Evolutionary conservation across 345 rosid species (phyloP), one percentile per base, ranked within the genome.

Genomic region (Mercurialis annua): DNA sequence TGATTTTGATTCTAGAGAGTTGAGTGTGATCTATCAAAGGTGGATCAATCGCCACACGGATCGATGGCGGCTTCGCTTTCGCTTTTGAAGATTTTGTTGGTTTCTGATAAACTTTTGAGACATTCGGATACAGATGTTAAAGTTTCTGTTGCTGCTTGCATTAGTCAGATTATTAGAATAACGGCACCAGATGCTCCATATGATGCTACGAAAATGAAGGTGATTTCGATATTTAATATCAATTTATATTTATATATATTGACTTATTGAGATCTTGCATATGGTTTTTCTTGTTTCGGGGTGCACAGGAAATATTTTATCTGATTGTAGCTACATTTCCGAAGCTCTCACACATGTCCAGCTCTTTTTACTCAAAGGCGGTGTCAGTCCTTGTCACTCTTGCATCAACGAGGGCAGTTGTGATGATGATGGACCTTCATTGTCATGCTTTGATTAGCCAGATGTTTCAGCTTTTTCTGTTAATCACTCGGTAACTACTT

Each of bases 161-260:
- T 90, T 29, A 87, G 73, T 26, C 88, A 90, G 69, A 81, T 86
- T 18, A 74, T 83, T 47, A 83, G 96, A 81, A 88, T 90, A 71
- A 84, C 92, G 26, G 96, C 96, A 3, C 98, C 94, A 0, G 84
- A 78, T 43, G 83, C 84, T 48, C 95, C 96, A 2, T 90, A 81
- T 47, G 43, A 75, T 47, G 95, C 90, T 75, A 77, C 84, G 18
- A 60, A 66, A 34, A 88, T 92, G 95, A 83, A 85, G 96, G 96
- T 90, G 27, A 18, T 47, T 42, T 33, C 1, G 18, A 33, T 33
- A 7, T 71, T 34, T 34, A 18, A 48, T 34, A 10, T 14, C 9
- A 23, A 20, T 33, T 77, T 58, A 18, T 43, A 54, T 46, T 21
- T 16, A 27, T 69, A 64, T 14, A 34, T 68, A 33, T 58, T 24